A percentile compares a stretch with the other conserved stretches of the same genome.
Conservation (phyloP, 2,329 filamentous ascomycete species). For the Aspergillus novoparasiticus region DNA sequence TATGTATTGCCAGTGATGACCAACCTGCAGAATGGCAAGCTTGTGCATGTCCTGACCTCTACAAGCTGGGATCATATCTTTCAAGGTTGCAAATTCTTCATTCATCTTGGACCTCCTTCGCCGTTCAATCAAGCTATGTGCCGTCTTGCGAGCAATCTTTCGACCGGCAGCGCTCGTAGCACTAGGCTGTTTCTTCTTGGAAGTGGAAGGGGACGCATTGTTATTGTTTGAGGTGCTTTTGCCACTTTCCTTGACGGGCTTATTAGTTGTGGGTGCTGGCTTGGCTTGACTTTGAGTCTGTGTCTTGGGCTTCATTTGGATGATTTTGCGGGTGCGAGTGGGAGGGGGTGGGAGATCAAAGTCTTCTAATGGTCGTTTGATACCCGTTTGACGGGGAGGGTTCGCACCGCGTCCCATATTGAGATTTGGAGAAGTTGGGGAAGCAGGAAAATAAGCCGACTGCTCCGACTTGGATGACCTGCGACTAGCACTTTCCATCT, state of each 20-base stretch:
- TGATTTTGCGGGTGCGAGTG: conserved; percentile 90
- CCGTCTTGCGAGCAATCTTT: conserved; percentile 94
- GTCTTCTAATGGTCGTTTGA: conserved; percentile 46
- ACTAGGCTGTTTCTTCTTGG: conserved; percentile 76
- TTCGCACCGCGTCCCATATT: conserved; percentile 24
- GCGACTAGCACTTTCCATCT: conserved; percentile 24
- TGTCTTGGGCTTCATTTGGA: conserved; percentile 84
- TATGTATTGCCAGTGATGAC: conserved; percentile 28
- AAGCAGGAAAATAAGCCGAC: conserved; percentile 32
- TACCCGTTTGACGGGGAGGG: conserved; percentile 32
- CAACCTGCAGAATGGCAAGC: conserved; percentile 86
- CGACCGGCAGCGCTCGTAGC: conserved; percentile 82
- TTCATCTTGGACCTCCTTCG: conserved; percentile 96
- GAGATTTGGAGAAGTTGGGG: conserved; percentile 37
- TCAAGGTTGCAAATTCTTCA: conserved; percentile 91
- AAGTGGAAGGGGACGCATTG: conserved; percentile 35
- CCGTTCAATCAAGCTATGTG: conserved; percentile 92
- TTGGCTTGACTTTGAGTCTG: conserved; percentile 52
- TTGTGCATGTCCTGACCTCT: conserved; percentile 97
- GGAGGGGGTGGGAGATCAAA: conserved; percentile 90
- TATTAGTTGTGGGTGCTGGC: conserved; percentile 35
- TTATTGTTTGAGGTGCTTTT: conserved; percentile 19
- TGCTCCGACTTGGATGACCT: conserved; percentile 34
- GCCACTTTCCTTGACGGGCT: conserved; percentile 27
- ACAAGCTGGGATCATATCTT: conserved; percentile 94